Conservation (phyloP, 345 rosid species). For the Pistacia integerrima region DNA sequence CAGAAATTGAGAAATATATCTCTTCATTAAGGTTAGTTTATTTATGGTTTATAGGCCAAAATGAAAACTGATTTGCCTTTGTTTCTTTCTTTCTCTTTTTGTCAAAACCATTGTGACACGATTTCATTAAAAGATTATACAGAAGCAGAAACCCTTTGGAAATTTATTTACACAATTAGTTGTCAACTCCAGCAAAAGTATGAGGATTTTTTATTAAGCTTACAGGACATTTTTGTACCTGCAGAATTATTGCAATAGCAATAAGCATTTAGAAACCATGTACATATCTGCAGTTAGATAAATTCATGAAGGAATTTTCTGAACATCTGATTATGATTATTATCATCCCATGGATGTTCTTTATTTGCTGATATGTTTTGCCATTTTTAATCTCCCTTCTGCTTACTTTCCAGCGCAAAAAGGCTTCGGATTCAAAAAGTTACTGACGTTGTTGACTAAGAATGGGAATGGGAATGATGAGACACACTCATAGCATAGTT, state of each 20-base stretch:
- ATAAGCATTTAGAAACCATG: background rate
- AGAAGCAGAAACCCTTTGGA: background rate
- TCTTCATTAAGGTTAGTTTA: slow-evolving; percentile 43
- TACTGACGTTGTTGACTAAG: background rate
- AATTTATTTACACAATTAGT: background rate
- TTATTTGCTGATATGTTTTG: background rate
- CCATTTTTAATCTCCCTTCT: too few relatives aligned
- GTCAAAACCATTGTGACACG: background rate
- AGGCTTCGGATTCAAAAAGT: background rate
- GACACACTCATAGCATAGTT: slow-evolving; percentile 3
- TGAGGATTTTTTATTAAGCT: too few relatives aligned
- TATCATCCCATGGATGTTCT: too few relatives aligned
- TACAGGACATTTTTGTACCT: too few relatives aligned
- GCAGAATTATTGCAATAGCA: too few relatives aligned
- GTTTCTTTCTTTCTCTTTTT: background rate
- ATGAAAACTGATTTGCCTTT: background rate
- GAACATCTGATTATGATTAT: too few relatives aligned
- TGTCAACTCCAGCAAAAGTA: background rate
- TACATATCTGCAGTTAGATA: background rate
- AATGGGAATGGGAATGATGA: background rate
- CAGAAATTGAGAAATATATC: slow-evolving; percentile 60
- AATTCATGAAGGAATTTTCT: too few relatives aligned
- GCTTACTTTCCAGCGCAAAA: slow-evolving; percentile 7
- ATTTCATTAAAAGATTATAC: background rate
- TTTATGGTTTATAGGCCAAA: background rate